Conservation (phyloP, 2,329 filamentous ascomycete genomes). For the Tothia fuscella region DNA sequence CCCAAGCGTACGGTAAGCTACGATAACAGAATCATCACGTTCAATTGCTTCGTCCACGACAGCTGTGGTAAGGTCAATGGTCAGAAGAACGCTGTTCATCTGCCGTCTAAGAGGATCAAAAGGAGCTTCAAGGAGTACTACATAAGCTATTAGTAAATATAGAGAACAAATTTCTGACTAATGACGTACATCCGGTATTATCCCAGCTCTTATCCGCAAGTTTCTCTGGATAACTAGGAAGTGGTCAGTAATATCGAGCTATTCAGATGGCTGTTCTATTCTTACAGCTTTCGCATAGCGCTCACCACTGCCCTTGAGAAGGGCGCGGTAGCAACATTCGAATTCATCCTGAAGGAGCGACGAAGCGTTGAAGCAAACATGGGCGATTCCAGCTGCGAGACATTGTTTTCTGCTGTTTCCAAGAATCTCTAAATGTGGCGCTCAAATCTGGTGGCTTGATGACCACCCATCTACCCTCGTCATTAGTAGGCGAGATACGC, state of each 20-base stretch:
- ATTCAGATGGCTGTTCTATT: conserved; percentile 13
- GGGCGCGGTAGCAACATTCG: conserved; percentile 35
- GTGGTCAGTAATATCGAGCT: conserved; percentile 4
- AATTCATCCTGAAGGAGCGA: conserved; percentile 28
- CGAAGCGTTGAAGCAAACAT: conserved; percentile 12
- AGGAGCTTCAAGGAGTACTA: conserved; percentile 59
- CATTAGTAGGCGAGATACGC: no score
- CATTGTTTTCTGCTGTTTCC: no score
- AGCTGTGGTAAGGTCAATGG: conserved; percentile 79
- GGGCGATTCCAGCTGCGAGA: no score
- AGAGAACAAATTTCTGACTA: not conserved
- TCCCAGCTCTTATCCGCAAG: conserved; percentile 87
- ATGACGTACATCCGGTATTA: conserved; percentile 64
- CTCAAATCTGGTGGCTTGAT: no score
- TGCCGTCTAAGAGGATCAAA: conserved; percentile 44
- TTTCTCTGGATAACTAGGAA: conserved; percentile 67
- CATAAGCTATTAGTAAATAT: not conserved
- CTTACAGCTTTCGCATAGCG: conserved; percentile 70
- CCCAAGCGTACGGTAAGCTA: conserved; percentile 66
- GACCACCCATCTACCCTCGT: no score
- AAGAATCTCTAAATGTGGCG: no score
- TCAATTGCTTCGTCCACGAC: conserved; percentile 85
- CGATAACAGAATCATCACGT: conserved; percentile 62
- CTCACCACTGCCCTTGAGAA: conserved; percentile 59
- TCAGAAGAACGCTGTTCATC: conserved; percentile 61